A percentile compares a stretch with the other conserved stretches of the same genome.
Evolutionary conservation across 2,329 filamentous ascomycete species (phyloP).

Genomic region (Fusarium sterilihyphosum): DNA sequence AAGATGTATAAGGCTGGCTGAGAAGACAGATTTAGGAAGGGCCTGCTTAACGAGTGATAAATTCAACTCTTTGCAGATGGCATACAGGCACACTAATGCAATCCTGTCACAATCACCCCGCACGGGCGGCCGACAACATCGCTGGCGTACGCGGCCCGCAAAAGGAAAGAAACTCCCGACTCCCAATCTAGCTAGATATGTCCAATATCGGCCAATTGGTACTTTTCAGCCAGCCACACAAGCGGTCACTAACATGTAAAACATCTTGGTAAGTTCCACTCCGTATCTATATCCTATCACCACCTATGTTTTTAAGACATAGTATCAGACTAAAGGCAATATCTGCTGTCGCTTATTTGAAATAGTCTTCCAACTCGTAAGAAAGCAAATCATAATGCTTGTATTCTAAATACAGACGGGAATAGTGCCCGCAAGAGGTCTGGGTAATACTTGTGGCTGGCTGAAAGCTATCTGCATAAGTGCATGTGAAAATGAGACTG

Average conservation of each 20-base stretch:
- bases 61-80: too few species aligned
- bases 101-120: too few species aligned
- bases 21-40: too few species aligned
- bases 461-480: background rate
- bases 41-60: too few species aligned
- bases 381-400: background rate
- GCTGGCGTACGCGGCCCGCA: background rate
- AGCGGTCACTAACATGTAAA: background rate
- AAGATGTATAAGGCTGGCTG: too few species aligned
- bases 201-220: background rate
- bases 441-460: background rate
- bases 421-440: background rate
- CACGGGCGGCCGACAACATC: background rate
- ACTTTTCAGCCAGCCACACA: background rate
- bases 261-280: background rate
- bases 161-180: background rate
- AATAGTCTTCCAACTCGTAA: background rate
- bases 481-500: background rate
- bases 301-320: background rate
- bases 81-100: too few species aligned
- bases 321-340: background rate
- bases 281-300: background rate
- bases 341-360: background rate
- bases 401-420: fast-evolving
- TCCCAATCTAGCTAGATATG: background rate